Conservation (phyloP, 2,329 filamentous ascomycete species). For the Pyrenochaeta sp. region DNA sequence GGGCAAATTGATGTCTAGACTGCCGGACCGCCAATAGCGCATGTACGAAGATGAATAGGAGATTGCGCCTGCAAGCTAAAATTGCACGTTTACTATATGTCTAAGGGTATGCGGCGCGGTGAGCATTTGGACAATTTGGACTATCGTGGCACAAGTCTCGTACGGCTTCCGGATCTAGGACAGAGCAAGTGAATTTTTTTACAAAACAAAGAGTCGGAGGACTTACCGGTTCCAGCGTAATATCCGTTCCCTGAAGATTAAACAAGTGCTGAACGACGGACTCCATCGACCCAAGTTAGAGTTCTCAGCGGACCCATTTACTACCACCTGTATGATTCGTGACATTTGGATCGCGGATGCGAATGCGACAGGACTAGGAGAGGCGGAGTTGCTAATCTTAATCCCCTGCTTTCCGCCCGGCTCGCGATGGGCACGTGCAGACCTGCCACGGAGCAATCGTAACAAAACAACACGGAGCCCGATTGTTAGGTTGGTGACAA, state of each 20-base stretch:
- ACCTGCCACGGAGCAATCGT: neutral
- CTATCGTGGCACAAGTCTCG: slow-evolving; percentile 2
- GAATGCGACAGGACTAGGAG: neutral
- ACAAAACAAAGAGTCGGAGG: slow-evolving; percentile 11
- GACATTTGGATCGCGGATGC: neutral
- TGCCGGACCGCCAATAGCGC: neutral
- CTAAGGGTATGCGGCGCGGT: neutral
- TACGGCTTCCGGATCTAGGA: neutral
- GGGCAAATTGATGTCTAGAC: neutral
- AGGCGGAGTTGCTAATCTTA: slow-evolving; percentile 17
- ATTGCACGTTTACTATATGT: neutral
- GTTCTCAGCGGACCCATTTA: slow-evolving; percentile 1
- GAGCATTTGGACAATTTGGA: neutral
- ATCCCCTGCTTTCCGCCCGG: slow-evolving; percentile 5
- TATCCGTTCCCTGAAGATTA: slow-evolving; percentile 17
- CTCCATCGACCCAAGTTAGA: neutral
- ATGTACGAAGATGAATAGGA: neutral
- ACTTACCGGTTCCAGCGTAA: slow-evolving; percentile 5
- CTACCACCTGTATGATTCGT: neutral
- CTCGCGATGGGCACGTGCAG: slow-evolving; percentile 2
- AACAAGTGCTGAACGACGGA: neutral
- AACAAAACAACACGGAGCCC: neutral
- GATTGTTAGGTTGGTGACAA: neutral
- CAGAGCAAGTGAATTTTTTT: neutral
- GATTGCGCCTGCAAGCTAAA: neutral